phyloP scores from a whole-genome alignment of 2,329 filamentous ascomycete genomes.

The Aspergillus hortae region DNA sequence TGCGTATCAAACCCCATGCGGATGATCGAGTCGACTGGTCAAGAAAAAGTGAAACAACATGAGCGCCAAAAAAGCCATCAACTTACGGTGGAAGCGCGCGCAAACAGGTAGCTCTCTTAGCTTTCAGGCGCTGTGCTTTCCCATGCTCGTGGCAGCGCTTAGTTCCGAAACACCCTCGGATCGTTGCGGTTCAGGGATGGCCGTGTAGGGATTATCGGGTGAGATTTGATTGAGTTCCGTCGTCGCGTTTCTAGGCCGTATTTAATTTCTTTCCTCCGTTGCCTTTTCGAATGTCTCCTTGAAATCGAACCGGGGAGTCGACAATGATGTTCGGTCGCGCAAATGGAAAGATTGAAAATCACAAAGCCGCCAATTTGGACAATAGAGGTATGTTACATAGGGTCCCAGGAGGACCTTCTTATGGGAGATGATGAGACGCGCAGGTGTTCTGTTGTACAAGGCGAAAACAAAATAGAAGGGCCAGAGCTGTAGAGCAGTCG shows the following conservation, averaged over 20 bases:
- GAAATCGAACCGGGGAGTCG: neutral
- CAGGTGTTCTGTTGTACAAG: constrained; percentile 10
- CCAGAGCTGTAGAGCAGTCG: neutral
- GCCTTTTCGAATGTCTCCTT: constrained; percentile 4
- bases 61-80: constrained; percentile 10
- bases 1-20: neutral
- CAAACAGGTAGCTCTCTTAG: constrained; percentile 21
- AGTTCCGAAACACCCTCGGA: constrained; percentile 7
- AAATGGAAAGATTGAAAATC: constrained; percentile 3
- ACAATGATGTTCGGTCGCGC: neutral
- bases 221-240: neutral
- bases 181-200: constrained; percentile 4
- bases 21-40: neutral
- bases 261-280: neutral
- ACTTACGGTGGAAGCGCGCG: constrained; percentile 28
- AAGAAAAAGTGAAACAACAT: constrained; percentile 12
- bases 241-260: neutral
- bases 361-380: constrained; percentile 11
- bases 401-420: neutral
- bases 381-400: constrained; percentile 15
- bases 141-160: constrained; percentile 28
- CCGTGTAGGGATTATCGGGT: neutral
- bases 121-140: constrained; percentile 22
- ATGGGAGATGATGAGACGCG: neutral
- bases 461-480: constrained; percentile 1